phyloP scores from a whole-genome alignment of 306 rosid genomes.

The Cyamopsis tetragonoloba region DNA sequence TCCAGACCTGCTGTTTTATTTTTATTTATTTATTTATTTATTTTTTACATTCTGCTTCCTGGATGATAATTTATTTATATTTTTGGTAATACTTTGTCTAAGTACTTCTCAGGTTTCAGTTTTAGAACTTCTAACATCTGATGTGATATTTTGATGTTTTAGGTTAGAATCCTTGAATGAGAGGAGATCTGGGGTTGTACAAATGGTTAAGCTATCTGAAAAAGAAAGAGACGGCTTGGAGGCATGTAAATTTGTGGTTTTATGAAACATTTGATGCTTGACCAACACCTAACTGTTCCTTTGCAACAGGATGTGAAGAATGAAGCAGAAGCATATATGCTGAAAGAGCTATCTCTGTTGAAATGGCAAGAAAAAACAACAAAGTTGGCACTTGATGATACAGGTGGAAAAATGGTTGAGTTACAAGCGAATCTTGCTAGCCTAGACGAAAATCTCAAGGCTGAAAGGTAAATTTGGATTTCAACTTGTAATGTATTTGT shows the following conservation, averaged over 20 bases:
- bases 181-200: conserved; percentile 87
- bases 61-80: background rate
- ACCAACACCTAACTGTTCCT: conserved; percentile 17
- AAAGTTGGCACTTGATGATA: conserved; percentile 73
- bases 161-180: conserved; percentile 89
- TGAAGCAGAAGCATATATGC: conserved; percentile 89
- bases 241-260: conserved; percentile 45
- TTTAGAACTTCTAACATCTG: conserved; percentile 7
- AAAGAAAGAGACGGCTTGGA: conserved; percentile 93
- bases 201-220: conserved; percentile 97
- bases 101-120: background rate
- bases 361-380: conserved; percentile 96
- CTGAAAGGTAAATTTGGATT: conserved; percentile 54
- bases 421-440: conserved; percentile 43
- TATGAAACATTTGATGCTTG: conserved; percentile 3
- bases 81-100: background rate
- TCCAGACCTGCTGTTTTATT: background rate
- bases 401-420: conserved; percentile 49
- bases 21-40: background rate
- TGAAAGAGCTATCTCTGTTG: conserved; percentile 79
- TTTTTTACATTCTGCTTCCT: background rate
- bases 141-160: conserved; percentile 27
- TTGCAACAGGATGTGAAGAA: conserved; percentile 80
- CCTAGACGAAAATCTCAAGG: conserved; percentile 70
- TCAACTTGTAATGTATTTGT: background rate